phyloP scores from a whole-genome alignment of 768 basidiomycete species.

The Termitomyces sp. region DNA sequence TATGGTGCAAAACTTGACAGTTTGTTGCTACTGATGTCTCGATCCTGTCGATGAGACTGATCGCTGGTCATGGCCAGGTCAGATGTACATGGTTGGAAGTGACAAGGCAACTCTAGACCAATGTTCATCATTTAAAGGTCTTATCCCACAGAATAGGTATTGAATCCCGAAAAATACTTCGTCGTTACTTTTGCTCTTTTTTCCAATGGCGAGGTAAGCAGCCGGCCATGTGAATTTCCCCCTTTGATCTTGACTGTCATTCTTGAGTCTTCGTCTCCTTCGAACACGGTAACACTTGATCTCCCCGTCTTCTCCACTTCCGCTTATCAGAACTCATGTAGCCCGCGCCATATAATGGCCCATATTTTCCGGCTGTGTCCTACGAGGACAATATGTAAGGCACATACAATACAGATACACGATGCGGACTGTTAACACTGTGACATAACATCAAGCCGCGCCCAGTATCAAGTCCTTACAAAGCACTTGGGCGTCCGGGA shows the following conservation, averaged over 20 bases:
- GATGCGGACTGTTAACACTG: not conserved
- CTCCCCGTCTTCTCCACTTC: not conserved
- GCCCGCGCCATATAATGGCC: conserved; percentile 52
- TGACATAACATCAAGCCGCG: conserved; percentile 45
- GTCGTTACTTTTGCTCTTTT: conserved; percentile 54
- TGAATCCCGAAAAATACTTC: conserved; percentile 49
- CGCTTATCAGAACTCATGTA: conserved; percentile 13
- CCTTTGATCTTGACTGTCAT: not conserved
- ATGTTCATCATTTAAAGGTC: not conserved
- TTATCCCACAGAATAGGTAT: conserved; percentile 24
- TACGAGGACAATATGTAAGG: conserved; percentile 55
- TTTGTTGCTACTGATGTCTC: conserved; percentile 19
- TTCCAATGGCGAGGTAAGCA: conserved; percentile 50
- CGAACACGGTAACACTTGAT: conserved; percentile 40
- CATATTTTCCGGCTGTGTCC: conserved; percentile 51
- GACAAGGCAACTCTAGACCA: conserved; percentile 32
- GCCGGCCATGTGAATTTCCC: not conserved
- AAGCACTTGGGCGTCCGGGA: conserved; percentile 39
- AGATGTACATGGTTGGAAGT: conserved; percentile 41
- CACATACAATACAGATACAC: not conserved
- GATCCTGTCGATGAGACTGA: conserved; percentile 3
- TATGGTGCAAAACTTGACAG: conserved; percentile 50
- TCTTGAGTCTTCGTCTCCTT: conserved; percentile 52
- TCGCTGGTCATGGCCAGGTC: conserved; percentile 24
- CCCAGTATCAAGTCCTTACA: conserved; percentile 49